These are phyloP conservation scores for Coelastrella sp. DNA, from an alignment of 139 green algal genomes.

Conservation along the genomic window DNA sequence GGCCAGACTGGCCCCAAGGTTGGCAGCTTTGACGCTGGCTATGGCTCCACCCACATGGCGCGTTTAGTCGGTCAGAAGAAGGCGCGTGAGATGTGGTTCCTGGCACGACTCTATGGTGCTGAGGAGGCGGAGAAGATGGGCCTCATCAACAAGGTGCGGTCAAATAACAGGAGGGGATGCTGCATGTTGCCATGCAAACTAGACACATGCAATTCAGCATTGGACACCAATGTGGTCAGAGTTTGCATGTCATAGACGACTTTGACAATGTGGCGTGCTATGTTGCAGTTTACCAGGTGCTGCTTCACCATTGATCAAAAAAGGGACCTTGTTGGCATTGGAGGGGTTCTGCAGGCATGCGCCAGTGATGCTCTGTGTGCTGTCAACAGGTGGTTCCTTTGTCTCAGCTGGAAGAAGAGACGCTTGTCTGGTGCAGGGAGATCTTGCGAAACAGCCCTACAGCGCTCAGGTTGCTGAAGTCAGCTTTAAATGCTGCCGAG, in stretches of 20 bases:
- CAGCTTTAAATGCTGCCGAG: conserved; percentile 94
- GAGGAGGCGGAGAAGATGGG: conserved; percentile 93
- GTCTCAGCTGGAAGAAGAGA: conserved; percentile 89
- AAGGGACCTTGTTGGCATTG: too few species aligned
- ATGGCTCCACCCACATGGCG: conserved; percentile 95
- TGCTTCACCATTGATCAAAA: too few species aligned
- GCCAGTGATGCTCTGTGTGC: too few species aligned
- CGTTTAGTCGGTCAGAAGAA: conserved; percentile 95
- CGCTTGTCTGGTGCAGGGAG: conserved; percentile 93
- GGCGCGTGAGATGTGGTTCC: conserved; percentile 98
- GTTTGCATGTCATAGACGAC: too few species aligned
- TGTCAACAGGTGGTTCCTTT: conserved; percentile 87
- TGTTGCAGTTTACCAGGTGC: too few species aligned
- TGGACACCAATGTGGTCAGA: too few species aligned
- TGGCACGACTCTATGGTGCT: conserved; percentile 92
- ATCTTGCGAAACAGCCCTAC: conserved; percentile 96
- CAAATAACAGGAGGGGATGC: too few species aligned
- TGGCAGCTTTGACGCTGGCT: conserved; percentile 97
- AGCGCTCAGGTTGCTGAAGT: conserved; percentile 93
- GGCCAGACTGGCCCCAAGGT: conserved; percentile 98
- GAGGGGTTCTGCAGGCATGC: too few species aligned
- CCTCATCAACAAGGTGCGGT: conserved; percentile 93
- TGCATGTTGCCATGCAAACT: too few species aligned
- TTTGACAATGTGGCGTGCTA: too few species aligned
- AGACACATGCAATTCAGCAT: too few species aligned